A percentile compares a stretch with the other conserved stretches of the same genome.
These are phyloP conservation scores for Orbilia brochopaga DNA, from an alignment of 2,329 filamentous ascomycete species.

Conservation along the genomic window DNA sequence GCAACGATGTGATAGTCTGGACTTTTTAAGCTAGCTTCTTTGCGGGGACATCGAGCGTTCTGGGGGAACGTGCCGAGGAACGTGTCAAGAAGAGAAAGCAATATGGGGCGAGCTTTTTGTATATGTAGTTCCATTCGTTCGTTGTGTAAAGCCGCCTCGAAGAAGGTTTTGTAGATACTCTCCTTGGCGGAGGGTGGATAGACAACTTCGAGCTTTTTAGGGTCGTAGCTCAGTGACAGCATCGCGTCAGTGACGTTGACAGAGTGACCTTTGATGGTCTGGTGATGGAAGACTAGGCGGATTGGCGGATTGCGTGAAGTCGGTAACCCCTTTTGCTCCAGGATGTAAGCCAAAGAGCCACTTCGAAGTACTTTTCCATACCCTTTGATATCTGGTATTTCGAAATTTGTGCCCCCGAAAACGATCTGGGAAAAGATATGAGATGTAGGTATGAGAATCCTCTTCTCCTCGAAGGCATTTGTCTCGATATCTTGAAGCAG, in stretches of 20 bases:
- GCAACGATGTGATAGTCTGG: not conserved
- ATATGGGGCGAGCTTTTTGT: not conserved
- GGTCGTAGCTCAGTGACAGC: not conserved
- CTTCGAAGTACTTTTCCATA: slow-evolving; percentile 6
- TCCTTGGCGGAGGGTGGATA: not conserved
- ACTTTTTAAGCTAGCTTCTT: not conserved
- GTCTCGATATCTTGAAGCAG: no score
- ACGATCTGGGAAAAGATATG: not conserved
- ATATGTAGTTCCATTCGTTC: not conserved
- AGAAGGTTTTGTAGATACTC: not conserved
- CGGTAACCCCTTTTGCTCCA: not conserved
- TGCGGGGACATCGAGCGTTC: not conserved
- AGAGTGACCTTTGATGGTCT: not conserved
- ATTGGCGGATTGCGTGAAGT: not conserved
- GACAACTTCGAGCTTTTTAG: slow-evolving; percentile 7
- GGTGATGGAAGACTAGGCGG: not conserved
- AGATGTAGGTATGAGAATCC: not conserved
- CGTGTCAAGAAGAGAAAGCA: not conserved
- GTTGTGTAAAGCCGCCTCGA: not conserved
- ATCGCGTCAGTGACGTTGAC: not conserved
- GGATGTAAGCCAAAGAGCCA: not conserved
- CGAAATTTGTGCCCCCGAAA: not conserved
- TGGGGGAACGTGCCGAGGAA: not conserved
- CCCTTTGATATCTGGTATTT: not conserved
- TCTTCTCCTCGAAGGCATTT: no score